A percentile compares a stretch with the other conserved stretches of the same genome.
phyloP scores from a whole-genome alignment of 495 filamentous ascomycete species.

The Articulospora tetracladia region DNA sequence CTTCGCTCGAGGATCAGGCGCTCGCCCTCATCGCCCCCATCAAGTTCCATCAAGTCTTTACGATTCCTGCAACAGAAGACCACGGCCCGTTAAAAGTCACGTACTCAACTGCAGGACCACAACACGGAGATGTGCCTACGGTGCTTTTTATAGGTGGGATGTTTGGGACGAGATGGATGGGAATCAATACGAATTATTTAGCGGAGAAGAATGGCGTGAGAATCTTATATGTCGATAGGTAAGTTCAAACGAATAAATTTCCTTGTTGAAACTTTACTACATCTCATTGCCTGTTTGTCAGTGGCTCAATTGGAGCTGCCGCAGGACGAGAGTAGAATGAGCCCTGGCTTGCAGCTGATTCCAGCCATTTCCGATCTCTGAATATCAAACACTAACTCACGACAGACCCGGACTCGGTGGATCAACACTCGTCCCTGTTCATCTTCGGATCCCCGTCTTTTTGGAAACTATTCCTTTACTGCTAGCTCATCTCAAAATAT shows the following conservation, averaged over 20 bases:
- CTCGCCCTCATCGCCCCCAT: conserved; percentile 7
- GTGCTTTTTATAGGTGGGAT: conserved; percentile 21
- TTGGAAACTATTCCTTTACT: conserved; percentile 40
- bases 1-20: conserved; percentile 6
- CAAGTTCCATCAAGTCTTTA: conserved; percentile 20
- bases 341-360: too few species aligned
- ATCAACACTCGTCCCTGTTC: conserved; percentile 37
- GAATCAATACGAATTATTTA: neutral
- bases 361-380: neutral
- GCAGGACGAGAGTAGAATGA: too few species aligned
- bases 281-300: neutral
- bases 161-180: conserved; percentile 15
- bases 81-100: conserved; percentile 21
- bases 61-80: conserved; percentile 12
- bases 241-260: neutral
- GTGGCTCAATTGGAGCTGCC: too few species aligned
- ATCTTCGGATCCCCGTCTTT: conserved; percentile 36
- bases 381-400: neutral
- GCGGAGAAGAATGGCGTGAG: conserved; percentile 19
- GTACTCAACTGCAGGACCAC: conserved; percentile 16
- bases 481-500: conserved; percentile 34
- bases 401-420: conserved; percentile 37
- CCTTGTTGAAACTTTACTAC: neutral
- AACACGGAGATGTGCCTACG: conserved; percentile 15
- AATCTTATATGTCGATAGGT: conserved; percentile 21